These are phyloP conservation scores for Phaeoacremonium minimum DNA, from an alignment of 2,329 filamentous ascomycete species.

Conservation along the genomic window DNA sequence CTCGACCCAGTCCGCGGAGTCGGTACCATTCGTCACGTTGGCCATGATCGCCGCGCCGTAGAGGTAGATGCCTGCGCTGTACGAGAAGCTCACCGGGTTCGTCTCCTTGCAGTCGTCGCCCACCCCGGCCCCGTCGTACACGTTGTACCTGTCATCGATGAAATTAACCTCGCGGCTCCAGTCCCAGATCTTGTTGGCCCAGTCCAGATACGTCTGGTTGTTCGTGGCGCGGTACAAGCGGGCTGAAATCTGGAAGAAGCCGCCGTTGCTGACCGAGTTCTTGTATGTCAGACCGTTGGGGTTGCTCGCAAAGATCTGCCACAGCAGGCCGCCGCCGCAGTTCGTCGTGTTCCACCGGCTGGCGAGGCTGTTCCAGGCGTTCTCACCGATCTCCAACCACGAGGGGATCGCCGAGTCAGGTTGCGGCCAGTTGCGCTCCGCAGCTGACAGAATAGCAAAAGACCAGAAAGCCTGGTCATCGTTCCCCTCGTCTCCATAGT, in stretches of 20 bases:
- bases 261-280: conserved; percentile 75
- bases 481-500: conserved; percentile 62
- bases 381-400: conserved; percentile 64
- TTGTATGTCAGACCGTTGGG: conserved; percentile 75
- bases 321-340: conserved; percentile 70
- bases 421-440: conserved; percentile 64
- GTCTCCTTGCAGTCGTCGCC: conserved; percentile 47
- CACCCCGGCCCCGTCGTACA: conserved; percentile 61
- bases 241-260: conserved; percentile 77
- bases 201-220: conserved; percentile 61
- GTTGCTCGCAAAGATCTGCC: conserved; percentile 79
- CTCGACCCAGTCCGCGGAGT: conserved; percentile 46
- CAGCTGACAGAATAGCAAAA: conserved; percentile 62
- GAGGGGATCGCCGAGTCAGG: conserved; percentile 50
- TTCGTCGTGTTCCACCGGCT: conserved; percentile 63
- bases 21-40: conserved; percentile 58
- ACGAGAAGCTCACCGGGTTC: conserved; percentile 58
- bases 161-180: conserved; percentile 57
- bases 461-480: conserved; percentile 75
- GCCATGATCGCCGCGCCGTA: conserved; percentile 61
- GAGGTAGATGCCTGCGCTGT: conserved; percentile 61
- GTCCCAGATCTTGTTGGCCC: conserved; percentile 64
- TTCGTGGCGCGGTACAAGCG: conserved; percentile 68
- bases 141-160: conserved; percentile 47
- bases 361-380: conserved; percentile 69